These are phyloP conservation scores for Asterionellopsis glacialis DNA, from an alignment of 108 stramenopile species.

Conservation along the genomic window DNA sequence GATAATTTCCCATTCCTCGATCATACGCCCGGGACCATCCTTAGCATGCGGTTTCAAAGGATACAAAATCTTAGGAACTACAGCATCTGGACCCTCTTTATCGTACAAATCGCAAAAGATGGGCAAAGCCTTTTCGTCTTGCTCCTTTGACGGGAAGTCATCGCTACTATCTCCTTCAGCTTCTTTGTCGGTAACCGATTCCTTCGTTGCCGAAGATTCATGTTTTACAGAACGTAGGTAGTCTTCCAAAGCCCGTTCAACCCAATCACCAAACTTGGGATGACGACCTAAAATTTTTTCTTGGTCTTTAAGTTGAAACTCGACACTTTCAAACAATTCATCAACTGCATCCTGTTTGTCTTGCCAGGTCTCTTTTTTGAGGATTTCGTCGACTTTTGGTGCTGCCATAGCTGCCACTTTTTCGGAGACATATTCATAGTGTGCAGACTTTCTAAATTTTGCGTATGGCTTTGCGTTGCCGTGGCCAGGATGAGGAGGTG, in stretches of 20 bases:
- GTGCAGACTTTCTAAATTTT: conserved; percentile 22
- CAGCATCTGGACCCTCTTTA: conserved; percentile 25
- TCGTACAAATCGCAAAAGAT: conserved; percentile 71
- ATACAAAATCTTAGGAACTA: conserved; percentile 58
- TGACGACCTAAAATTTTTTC: conserved; percentile 54
- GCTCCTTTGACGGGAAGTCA: not conserved
- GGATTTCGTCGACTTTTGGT: conserved; percentile 31
- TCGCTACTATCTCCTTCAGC: not conserved
- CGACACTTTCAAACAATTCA: conserved; percentile 64
- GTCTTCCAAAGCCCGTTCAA: conserved; percentile 59
- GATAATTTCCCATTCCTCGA: conserved; percentile 80
- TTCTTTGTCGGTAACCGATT: not conserved
- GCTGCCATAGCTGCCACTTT: conserved; percentile 35
- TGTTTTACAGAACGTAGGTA: conserved; percentile 41
- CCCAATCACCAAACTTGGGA: conserved; percentile 54
- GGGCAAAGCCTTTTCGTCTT: conserved; percentile 38
- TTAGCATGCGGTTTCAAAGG: conserved; percentile 54
- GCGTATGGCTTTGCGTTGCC: conserved; percentile 51
- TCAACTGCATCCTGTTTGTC: conserved; percentile 72
- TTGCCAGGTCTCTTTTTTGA: conserved; percentile 35
- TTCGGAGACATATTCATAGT: conserved; percentile 24
- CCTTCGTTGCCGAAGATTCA: conserved; percentile 1
- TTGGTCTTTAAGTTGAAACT: conserved; percentile 36
- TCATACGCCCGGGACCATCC: conserved; percentile 68
- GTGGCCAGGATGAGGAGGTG: conserved; percentile 38